These are phyloP conservation scores for Dendrothele bispora DNA, from an alignment of 768 basidiomycete species.

Conservation along the genomic window DNA sequence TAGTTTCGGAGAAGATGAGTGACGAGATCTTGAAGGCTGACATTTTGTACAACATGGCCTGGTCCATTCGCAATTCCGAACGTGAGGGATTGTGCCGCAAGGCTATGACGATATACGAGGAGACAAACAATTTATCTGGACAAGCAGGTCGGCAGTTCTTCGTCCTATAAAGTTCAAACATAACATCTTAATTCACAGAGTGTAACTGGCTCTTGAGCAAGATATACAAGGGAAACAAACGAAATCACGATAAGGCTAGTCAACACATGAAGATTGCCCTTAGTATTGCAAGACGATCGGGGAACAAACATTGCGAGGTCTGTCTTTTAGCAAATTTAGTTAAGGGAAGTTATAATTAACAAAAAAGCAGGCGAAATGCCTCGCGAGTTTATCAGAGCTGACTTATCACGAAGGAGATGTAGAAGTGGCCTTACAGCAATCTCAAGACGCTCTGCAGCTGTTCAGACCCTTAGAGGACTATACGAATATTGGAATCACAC, in stretches of 20 bases:
- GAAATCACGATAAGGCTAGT: constrained; percentile 13
- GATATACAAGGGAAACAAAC: constrained; percentile 4
- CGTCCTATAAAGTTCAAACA: too few species aligned
- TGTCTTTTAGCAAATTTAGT: background rate
- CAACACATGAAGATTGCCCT: constrained; percentile 15
- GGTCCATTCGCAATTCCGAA: constrained; percentile 6
- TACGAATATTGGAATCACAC: constrained; percentile 15
- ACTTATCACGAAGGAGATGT: constrained; percentile 11
- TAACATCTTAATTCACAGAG: too few species aligned
- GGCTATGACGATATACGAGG: constrained; percentile 14
- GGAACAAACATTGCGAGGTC: constrained; percentile 13
- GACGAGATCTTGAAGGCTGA: constrained; percentile 12
- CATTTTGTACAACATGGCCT: constrained; percentile 13
- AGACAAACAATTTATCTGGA: constrained; percentile 9
- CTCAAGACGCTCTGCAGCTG: constrained; percentile 12
- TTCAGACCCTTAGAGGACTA: constrained; percentile 14
- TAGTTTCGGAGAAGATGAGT: constrained; percentile 10
- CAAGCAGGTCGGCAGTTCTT: constrained; percentile 10
- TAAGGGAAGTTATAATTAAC: background rate
- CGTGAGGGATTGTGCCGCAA: constrained; percentile 14
- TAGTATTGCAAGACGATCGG: constrained; percentile 9
- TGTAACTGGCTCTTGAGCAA: constrained; percentile 12
- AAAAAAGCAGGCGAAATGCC: constrained; percentile 12
- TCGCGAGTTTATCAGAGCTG: constrained; percentile 15
- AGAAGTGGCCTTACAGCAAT: constrained; percentile 1